Conservation (phyloP, 75 land plant genomes). For the Adiantum capillusveneris region DNA sequence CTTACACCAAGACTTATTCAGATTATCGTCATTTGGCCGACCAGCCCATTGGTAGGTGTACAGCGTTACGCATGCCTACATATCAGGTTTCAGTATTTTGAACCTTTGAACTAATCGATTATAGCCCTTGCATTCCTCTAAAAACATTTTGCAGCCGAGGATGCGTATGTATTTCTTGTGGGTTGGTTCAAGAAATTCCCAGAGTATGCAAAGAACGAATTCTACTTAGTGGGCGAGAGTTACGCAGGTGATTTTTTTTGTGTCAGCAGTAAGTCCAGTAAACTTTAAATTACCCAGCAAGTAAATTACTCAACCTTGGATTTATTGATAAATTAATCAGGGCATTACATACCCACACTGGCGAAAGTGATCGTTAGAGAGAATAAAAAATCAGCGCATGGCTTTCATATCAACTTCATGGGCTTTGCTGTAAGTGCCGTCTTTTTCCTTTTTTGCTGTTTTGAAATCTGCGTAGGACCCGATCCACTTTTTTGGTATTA, state of each 20-base stretch:
- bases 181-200: constrained; percentile 57
- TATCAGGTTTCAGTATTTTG: not conserved
- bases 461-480: no score
- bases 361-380: constrained; percentile 22
- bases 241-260: constrained; percentile 45
- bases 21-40: constrained; percentile 16
- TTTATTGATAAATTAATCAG: constrained; percentile 5
- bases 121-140: not conserved
- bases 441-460: no score
- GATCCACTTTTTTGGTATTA: no score
- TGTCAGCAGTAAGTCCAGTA: not conserved
- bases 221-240: constrained; percentile 62
- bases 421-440: constrained; percentile 67
- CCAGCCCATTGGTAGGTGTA: constrained; percentile 8
- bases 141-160: constrained; percentile 28
- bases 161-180: constrained; percentile 42
- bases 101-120: not conserved
- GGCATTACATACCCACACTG: constrained; percentile 34
- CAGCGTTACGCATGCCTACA: no score
- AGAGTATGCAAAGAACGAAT: constrained; percentile 41
- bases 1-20: constrained; percentile 18
- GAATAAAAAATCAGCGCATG: constrained; percentile 5
- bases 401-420: constrained; percentile 50
- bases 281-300: not conserved
- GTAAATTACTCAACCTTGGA: not conserved